Base-by-base conservation (phyloP, 331 rosid species). In the Dryas integrifolia region DNA sequence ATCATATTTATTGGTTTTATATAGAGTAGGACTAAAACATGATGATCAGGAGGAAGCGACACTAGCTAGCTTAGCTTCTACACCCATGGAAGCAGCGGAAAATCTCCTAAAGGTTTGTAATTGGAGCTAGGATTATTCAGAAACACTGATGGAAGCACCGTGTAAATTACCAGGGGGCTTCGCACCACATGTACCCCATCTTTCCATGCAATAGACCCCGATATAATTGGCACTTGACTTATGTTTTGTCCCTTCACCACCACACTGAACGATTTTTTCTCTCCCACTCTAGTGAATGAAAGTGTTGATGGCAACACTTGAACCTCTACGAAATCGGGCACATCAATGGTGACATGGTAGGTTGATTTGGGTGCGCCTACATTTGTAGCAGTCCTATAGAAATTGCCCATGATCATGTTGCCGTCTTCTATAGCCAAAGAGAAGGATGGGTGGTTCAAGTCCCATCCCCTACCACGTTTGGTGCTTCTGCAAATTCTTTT, bases 361-460 rank as follows among this genome's bases (percentile, higher is more conserved):
- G 64, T 70, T 60, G 79, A 74, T 40, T 80, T 77, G 11, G 79
- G 67, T 2, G 67, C 9, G 11, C 85, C 79, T 48, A 74, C 79
- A 9, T 84, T 77, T 51, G 76, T 74, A 21, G 66, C 76, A 10
- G 64, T 73, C 63, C 79, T 55, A 71, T 14, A 41, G 70, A 79
- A 76, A 12, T 43, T 66, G 4, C 68, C 69, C 43, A 4, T 38
- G 15, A 83, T 57, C 62, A 40, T 35, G 3, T 76, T 48, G 8
- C 75, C 79, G 12, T 79, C 75, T 67, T 35, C 81, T 52, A 67
- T 18, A 44, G 72, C 67, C 8, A 62, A 50, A 7, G 74, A 55
- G 55, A 71, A 60, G 11, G 79, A 72, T 11, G 79, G 84, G 64
- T 78, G 30, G 68, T 81, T 74, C 30, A 75, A 79, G 65, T 77